Evolutionary conservation across 352 stramenopile genomes (phyloP).

Genomic region (Phytophthora quininea): DNA sequence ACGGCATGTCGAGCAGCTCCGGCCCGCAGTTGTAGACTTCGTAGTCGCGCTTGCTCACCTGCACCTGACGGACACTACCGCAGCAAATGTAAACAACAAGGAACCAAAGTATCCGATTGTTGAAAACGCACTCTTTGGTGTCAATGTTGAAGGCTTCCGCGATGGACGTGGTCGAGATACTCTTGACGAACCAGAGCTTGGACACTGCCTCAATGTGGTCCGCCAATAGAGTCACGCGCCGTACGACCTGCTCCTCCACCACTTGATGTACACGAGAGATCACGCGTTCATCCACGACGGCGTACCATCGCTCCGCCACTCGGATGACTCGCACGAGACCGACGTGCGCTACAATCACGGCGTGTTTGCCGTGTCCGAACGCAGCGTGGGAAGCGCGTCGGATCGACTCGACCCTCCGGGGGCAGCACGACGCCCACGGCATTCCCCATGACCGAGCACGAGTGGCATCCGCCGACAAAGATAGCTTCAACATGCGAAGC

Average conservation of each 20-base stretch:
- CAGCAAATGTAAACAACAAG: slow-evolving; percentile 1
- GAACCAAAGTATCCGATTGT: not conserved
- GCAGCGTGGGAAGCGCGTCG: slow-evolving; percentile 24
- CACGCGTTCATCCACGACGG: slow-evolving; percentile 62
- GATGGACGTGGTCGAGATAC: slow-evolving; percentile 65
- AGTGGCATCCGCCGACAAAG: slow-evolving; percentile 5
- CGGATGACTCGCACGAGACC: slow-evolving; percentile 39
- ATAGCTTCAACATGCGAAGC: slow-evolving; percentile 34
- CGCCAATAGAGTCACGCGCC: slow-evolving; percentile 40
- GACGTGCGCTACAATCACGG: slow-evolving; percentile 38
- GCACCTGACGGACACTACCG: slow-evolving; percentile 53
- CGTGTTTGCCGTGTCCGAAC: slow-evolving; percentile 34
- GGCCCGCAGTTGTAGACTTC: slow-evolving; percentile 59
- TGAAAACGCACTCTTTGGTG: slow-evolving; percentile 48
- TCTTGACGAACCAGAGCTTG: slow-evolving; percentile 70
- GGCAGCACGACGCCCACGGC: slow-evolving; percentile 49
- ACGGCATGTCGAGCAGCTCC: slow-evolving; percentile 51
- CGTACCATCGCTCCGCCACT: slow-evolving; percentile 49
- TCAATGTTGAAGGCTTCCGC: slow-evolving; percentile 56
- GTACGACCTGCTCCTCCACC: slow-evolving; percentile 62
- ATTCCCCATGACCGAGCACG: slow-evolving; percentile 43
- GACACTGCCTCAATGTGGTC: slow-evolving; percentile 60
- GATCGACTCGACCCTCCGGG: slow-evolving; percentile 28
- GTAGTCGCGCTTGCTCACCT: slow-evolving; percentile 61
- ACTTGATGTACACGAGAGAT: slow-evolving; percentile 47